Percentiles rank a stretch among this genome's conserved stretches.
Conservation (phyloP, 345 rosid species). For the Rhodamnia rubescens region DNA sequence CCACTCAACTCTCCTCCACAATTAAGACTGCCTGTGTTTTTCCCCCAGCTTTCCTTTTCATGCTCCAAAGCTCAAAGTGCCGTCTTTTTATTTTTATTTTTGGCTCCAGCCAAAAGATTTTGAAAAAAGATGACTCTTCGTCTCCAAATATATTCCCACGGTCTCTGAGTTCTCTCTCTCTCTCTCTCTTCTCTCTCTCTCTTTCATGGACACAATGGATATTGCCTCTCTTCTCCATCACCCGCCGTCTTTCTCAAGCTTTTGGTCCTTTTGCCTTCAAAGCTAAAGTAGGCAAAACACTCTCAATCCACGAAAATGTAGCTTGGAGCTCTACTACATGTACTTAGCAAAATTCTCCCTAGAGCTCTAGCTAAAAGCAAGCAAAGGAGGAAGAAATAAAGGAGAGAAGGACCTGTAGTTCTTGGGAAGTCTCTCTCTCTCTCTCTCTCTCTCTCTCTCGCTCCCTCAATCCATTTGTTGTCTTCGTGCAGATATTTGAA, state of each 20-base stretch:
- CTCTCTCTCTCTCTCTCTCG: neutral
- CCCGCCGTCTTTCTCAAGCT: neutral
- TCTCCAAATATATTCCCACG: conserved; percentile 19
- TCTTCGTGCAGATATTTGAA: neutral
- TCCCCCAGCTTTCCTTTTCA: conserved; percentile 3
- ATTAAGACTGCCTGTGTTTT: conserved; percentile 1
- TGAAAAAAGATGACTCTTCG: conserved; percentile 13
- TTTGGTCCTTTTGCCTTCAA: neutral
- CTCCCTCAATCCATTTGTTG: neutral
- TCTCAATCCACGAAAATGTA: neutral
- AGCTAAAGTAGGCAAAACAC: neutral
- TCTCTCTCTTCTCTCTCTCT: neutral
- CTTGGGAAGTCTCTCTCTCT: neutral
- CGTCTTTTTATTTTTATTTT: neutral
- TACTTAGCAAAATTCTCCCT: neutral
- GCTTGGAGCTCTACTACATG: neutral
- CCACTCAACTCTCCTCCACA: conserved; percentile 19
- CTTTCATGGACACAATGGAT: neutral
- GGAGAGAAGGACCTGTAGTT: neutral
- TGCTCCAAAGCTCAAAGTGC: conserved; percentile 8
- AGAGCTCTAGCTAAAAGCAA: neutral
- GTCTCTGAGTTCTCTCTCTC: conserved; percentile 1
- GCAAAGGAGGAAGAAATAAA: neutral
- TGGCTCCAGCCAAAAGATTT: neutral
- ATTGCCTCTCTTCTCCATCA: neutral